Conservation (phyloP, 1,284 basidiomycete species). For the Ceratobasidium sp. region DNA sequence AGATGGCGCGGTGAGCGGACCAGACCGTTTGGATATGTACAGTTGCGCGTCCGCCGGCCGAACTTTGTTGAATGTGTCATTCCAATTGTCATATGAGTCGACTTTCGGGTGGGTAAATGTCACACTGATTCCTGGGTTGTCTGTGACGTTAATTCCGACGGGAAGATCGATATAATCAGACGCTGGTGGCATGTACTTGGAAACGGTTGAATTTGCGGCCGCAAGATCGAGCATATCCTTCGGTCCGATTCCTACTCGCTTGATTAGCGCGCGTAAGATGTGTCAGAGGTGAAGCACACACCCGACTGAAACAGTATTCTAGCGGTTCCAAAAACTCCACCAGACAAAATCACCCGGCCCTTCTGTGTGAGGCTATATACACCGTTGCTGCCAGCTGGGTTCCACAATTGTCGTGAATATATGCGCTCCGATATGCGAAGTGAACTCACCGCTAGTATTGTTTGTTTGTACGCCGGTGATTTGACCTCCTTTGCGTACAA, state of each 20-base stretch:
- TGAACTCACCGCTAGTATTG: conserved; percentile 59
- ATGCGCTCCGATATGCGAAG: neutral
- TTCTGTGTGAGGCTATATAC: conserved; percentile 67
- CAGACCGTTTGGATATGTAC: conserved; percentile 66
- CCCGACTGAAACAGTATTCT: conserved; percentile 69
- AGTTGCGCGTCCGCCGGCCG: conserved; percentile 68
- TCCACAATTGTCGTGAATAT: too few species aligned
- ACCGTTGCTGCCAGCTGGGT: conserved; percentile 66
- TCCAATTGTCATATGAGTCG: conserved; percentile 76
- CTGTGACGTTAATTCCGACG: conserved; percentile 67
- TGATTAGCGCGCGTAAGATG: conserved; percentile 50
- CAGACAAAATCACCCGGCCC: conserved; percentile 72
- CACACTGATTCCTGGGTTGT: conserved; percentile 72
- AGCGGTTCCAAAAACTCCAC: conserved; percentile 68
- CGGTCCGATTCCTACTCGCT: conserved; percentile 67
- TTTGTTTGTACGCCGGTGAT: conserved; percentile 74
- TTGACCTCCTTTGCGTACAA: conserved; percentile 69
- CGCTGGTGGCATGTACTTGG: conserved; percentile 65
- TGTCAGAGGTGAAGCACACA: neutral
- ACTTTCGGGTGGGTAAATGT: conserved; percentile 74
- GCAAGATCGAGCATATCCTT: conserved; percentile 70
- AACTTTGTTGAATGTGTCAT: conserved; percentile 65
- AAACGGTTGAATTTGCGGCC: conserved; percentile 62
- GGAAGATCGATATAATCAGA: conserved; percentile 71
- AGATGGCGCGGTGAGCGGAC: conserved; percentile 70